Conservation (phyloP, 2,329 filamentous ascomycete genomes). For the Claviceps maximensis region DNA sequence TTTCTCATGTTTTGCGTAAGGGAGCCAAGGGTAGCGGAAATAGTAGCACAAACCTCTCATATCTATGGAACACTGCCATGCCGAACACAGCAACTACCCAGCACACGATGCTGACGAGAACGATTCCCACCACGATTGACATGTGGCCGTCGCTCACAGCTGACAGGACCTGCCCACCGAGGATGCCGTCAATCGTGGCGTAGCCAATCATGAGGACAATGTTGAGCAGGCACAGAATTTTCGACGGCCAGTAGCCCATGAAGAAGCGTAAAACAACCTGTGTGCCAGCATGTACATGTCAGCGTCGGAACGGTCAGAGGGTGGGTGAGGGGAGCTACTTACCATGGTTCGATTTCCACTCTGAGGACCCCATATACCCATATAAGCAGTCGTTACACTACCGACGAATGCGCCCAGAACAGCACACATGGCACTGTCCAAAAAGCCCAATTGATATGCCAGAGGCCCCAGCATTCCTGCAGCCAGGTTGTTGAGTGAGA, state of each 20-base stretch:
- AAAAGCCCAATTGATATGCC: conserved; percentile 56
- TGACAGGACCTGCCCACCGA: conserved; percentile 64
- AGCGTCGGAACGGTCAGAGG: too few relatives aligned
- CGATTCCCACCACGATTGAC: conserved; percentile 60
- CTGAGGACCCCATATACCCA: conserved; percentile 60
- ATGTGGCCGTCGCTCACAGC: conserved; percentile 53
- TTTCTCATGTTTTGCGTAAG: background rate
- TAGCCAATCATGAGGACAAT: conserved; percentile 61
- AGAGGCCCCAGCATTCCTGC: conserved; percentile 58
- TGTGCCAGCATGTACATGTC: background rate
- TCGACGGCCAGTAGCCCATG: conserved; percentile 50
- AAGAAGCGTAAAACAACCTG: conserved; percentile 57
- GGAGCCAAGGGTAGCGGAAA: too few relatives aligned
- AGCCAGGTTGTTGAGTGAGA: conserved; percentile 37
- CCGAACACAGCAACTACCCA: conserved; percentile 55
- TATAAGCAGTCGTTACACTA: conserved; percentile 60
- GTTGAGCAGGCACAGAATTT: conserved; percentile 17
- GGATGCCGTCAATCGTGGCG: conserved; percentile 66
- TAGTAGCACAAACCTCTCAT: conserved; percentile 37
- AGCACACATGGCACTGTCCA: conserved; percentile 58
- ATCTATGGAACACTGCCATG: conserved; percentile 47
- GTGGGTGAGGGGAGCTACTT: background rate
- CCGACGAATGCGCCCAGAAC: conserved; percentile 66
- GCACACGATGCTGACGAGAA: conserved; percentile 63
- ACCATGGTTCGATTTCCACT: conserved; percentile 69